Evolutionary conservation across 371 early-diverging fungal genomes (phyloP), one percentile per base, ranked within the genome.

Genomic region (Actinomucor elegans): DNA sequence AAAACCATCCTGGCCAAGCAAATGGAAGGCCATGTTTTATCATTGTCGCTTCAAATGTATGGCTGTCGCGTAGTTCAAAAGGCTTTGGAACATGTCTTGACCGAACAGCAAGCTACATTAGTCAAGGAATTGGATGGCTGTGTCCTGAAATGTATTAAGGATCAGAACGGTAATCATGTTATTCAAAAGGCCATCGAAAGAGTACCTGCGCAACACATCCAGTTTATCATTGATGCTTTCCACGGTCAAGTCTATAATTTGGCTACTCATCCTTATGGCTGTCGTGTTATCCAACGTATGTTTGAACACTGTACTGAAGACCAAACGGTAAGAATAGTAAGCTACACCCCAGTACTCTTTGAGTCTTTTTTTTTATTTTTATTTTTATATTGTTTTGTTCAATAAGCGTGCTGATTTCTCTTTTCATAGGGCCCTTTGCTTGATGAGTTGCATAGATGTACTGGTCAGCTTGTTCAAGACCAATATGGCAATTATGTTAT

Each of bases 161-260:
- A 99, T 76, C 99, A 99, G 73, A 99, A 99, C 70, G 99, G 99
- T 40, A 99, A 99, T 73, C 99, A 99, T 62, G 99, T 99, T 14
- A 94, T 99, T 55, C 99, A 99, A 75, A 99, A 99, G 58, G 97
- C 97, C 18, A 97, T 99, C 55, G 99, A 99, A 68, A 87, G 95
- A n/a, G 92, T 97, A 9, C 91, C 92, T 34, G 87, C 94, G 10
- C 88, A 91, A 57, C 90, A 94, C 63, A 93, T 95, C 57, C 87
- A 90, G 63, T 99, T 98, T 63, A 92, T 99, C 57, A 94, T 99
- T 57, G 91, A 94, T 57, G 91, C 96, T 20, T 99, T 99, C 80
- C 90, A 96, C 52, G 93, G 97, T 1, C 98, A 99, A 74, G 94
- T 97, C 0, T 92, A 93, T 59, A 80, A 86, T 21, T 77, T 99